Conservation (phyloP, 495 filamentous ascomycete species). For the Polyplosphaeria fusca region DNA sequence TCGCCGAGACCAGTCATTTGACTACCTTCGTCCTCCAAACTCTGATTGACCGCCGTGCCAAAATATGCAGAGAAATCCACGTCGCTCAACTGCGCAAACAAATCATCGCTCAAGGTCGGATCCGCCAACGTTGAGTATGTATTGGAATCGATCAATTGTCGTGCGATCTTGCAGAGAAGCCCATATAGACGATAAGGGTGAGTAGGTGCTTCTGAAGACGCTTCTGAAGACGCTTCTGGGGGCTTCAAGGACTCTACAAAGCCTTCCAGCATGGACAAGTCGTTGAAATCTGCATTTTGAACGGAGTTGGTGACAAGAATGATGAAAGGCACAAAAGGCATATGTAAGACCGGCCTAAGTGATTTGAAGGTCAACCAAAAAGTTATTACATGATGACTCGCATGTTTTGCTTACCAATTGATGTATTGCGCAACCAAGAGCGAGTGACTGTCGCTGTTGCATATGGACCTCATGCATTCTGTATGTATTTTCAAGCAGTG, state of each 20-base stretch:
- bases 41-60: background rate
- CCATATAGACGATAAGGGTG: slow-evolving; percentile 35
- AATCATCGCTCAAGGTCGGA: background rate
- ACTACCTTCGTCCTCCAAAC: slow-evolving; percentile 4
- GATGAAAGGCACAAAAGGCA: slow-evolving; percentile 37
- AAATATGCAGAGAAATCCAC: background rate
- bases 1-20: slow-evolving; percentile 23
- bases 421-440: slow-evolving; percentile 34
- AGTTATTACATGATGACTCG: background rate
- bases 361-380: background rate
- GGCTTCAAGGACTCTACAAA: slow-evolving; percentile 32
- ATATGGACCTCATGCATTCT: slow-evolving; percentile 28
- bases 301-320: slow-evolving; percentile 36
- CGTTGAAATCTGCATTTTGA: slow-evolving; percentile 28
- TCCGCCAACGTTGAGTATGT: background rate
- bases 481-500: slow-evolving; percentile 35
- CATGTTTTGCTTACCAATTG: slow-evolving; percentile 36
- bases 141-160: slow-evolving; percentile 27
- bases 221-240: background rate
- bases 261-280: slow-evolving; percentile 30
- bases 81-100: background rate
- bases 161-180: slow-evolving; percentile 34
- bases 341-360: slow-evolving; percentile 33
- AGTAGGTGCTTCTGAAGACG: slow-evolving; percentile 28
- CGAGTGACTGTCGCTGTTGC: slow-evolving; percentile 26